A percentile compares a stretch with the other conserved stretches of the same genome.
Conservation (phyloP, 2,329 filamentous ascomycete genomes). For the Fusarium secorum region DNA sequence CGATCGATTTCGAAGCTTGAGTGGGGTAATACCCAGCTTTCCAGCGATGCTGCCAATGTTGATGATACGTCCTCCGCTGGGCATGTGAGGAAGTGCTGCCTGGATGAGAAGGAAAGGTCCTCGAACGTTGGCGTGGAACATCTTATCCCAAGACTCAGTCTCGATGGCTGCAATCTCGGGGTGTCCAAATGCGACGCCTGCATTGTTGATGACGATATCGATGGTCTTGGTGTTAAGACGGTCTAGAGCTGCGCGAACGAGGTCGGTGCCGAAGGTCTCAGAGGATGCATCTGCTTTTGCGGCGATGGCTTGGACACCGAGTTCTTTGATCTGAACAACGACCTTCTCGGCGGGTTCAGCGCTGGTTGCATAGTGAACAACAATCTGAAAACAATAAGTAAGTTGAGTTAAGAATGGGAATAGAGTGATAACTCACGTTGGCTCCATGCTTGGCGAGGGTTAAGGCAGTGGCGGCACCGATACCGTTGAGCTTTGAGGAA, state of each 20-base stretch:
- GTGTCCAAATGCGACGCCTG: conserved; percentile 15
- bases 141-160: conserved; percentile 1
- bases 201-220: conserved; percentile 3
- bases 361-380: conserved; percentile 5
- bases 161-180: conserved; percentile 18
- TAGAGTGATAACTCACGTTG: background rate
- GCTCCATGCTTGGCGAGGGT: background rate
- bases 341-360: background rate
- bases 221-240: background rate
- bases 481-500: conserved; percentile 13
- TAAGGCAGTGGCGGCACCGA: conserved; percentile 1
- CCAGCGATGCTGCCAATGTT: conserved; percentile 46
- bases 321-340: background rate
- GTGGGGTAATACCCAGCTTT: conserved; percentile 39
- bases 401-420: fast-evolving
- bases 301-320: background rate
- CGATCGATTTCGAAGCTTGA: too few species aligned
- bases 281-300: conserved; percentile 3
- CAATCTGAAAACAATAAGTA: background rate
- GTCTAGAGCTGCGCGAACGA: background rate
- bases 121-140: conserved; percentile 22
- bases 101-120: conserved; percentile 46
- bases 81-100: conserved; percentile 42
- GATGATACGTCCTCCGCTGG: conserved; percentile 45
- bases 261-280: background rate